Conservation (phyloP, 192 early-diverging fungal species). For the Gaertneriomyces sp. region DNA sequence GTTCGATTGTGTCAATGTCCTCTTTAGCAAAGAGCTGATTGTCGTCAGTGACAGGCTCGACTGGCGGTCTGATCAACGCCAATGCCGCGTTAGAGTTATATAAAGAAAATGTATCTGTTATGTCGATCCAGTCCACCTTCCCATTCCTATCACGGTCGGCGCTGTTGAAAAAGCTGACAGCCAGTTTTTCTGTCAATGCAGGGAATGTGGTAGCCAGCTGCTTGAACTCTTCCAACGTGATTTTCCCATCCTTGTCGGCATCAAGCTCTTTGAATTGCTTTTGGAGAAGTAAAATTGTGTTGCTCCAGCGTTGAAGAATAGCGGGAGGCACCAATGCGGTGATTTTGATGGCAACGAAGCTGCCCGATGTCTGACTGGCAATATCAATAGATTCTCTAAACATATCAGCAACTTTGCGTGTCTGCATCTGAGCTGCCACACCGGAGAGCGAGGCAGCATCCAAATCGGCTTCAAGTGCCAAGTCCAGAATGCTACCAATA, state of each 20-base stretch:
- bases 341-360: slow-evolving; percentile 84
- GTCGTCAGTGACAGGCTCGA: slow-evolving; percentile 11
- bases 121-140: slow-evolving; percentile 62
- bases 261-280: slow-evolving; percentile 43
- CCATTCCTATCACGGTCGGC: slow-evolving; percentile 51
- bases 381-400: slow-evolving; percentile 72
- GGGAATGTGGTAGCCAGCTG: slow-evolving; percentile 30
- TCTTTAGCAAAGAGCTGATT: slow-evolving; percentile 31
- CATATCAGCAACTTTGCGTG: slow-evolving; percentile 63
- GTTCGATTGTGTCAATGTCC: slow-evolving; percentile 70
- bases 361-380: slow-evolving; percentile 59
- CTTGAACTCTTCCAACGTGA: slow-evolving; percentile 14
- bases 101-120: slow-evolving; percentile 63
- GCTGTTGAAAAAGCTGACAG: slow-evolving; percentile 35
- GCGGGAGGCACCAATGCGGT: slow-evolving; percentile 76
- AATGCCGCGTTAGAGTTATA: slow-evolving; percentile 50
- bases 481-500: slow-evolving; percentile 84
- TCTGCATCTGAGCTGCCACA: slow-evolving; percentile 27
- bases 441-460: slow-evolving; percentile 35
- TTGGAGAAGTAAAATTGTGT: slow-evolving; percentile 45
- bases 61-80: slow-evolving; percentile 38
- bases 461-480: slow-evolving; percentile 68
- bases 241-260: slow-evolving; percentile 23
- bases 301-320: slow-evolving; percentile 71
- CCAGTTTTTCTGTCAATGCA: slow-evolving; percentile 13